These are phyloP conservation scores for Phylloporus arenicola DNA, from an alignment of 768 basidiomycete species.

Conservation along the genomic window DNA sequence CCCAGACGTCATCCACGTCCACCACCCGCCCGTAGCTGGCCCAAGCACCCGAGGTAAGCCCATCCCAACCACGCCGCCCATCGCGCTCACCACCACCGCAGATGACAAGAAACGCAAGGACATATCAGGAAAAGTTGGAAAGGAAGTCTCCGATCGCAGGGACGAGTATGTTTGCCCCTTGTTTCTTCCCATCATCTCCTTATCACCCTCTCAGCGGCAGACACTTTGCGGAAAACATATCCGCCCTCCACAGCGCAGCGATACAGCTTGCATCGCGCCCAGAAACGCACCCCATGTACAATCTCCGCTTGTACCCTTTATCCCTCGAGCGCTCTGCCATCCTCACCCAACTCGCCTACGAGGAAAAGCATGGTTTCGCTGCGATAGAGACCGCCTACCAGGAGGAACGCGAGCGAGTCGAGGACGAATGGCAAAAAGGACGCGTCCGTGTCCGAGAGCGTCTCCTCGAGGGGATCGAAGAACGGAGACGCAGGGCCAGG, in stretches of 20 bases:
- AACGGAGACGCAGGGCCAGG: slow-evolving; percentile 67
- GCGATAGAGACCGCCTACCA: slow-evolving; percentile 66
- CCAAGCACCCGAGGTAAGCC: slow-evolving; percentile 39
- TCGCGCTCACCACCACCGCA: slow-evolving; percentile 28
- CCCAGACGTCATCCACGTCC: slow-evolving; percentile 34
- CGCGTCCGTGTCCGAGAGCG: slow-evolving; percentile 71
- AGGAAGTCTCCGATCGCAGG: slow-evolving; percentile 67
- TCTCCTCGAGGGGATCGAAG: slow-evolving; percentile 79
- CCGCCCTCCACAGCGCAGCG: slow-evolving; percentile 52
- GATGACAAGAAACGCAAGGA: slow-evolving; percentile 64
- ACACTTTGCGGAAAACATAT: slow-evolving; percentile 58
- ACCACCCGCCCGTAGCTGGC: slow-evolving; percentile 38
- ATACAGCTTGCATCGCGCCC: slow-evolving; percentile 65
- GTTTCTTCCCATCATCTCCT: slow-evolving; percentile 8
- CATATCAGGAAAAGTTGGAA: slow-evolving; percentile 61
- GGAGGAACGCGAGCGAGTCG: slow-evolving; percentile 73
- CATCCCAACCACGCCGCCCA: slow-evolving; percentile 3
- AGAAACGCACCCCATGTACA: slow-evolving; percentile 58
- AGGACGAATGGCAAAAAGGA: slow-evolving; percentile 69
- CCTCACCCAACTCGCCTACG: slow-evolving; percentile 57
- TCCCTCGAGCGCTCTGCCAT: slow-evolving; percentile 74
- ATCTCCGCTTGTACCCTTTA: slow-evolving; percentile 65
- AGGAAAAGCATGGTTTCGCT: slow-evolving; percentile 65
- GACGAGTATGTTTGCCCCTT: slow-evolving; percentile 55
- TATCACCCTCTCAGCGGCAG: slow-evolving; percentile 42